phyloP scores from a whole-genome alignment of 2,329 filamentous ascomycete species.

The Xylariaceae sp. region DNA sequence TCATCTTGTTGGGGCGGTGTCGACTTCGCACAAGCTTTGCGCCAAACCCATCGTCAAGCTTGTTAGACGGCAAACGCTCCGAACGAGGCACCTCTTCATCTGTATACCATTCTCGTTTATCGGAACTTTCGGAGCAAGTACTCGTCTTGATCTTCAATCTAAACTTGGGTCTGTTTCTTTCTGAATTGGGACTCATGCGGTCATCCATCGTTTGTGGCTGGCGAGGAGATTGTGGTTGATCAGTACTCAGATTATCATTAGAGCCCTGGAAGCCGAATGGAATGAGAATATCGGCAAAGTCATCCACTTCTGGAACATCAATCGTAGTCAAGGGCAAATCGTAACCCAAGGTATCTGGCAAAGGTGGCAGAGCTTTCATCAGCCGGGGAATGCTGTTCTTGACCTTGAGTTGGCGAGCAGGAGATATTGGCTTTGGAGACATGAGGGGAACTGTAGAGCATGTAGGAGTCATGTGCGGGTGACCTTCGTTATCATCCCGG shows the following conservation, averaged over 20 bases:
- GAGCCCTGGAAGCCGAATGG: slow-evolving; percentile 24
- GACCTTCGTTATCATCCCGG: slow-evolving; percentile 24
- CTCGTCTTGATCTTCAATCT: slow-evolving; percentile 26
- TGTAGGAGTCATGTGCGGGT: slow-evolving; percentile 27
- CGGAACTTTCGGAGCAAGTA: slow-evolving; percentile 16
- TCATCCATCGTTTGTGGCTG: neutral
- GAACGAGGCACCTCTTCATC: slow-evolving; percentile 14
- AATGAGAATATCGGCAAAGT: slow-evolving; percentile 28
- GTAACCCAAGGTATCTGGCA: slow-evolving; percentile 35
- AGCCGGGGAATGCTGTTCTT: slow-evolving; percentile 47
- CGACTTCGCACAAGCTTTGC: slow-evolving; percentile 7
- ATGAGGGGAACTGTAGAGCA: slow-evolving; percentile 35
- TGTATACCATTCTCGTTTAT: slow-evolving; percentile 9
- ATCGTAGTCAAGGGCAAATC: slow-evolving; percentile 19
- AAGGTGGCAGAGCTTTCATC: slow-evolving; percentile 48
- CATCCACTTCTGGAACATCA: slow-evolving; percentile 23
- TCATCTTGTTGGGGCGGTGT: slow-evolving; percentile 20
- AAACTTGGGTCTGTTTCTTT: slow-evolving; percentile 26
- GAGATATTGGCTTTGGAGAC: slow-evolving; percentile 46
- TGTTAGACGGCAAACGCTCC: slow-evolving; percentile 11
- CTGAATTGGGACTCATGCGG: slow-evolving; percentile 3
- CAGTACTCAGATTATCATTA: neutral
- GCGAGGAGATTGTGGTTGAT: neutral
- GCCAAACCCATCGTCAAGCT: slow-evolving; percentile 5
- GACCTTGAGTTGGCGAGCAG: slow-evolving; percentile 39